A percentile compares a stretch with the other conserved stretches of the same genome.
phyloP scores from a whole-genome alignment of 495 filamentous ascomycete genomes.

The Saxophila tyrrhenica region DNA sequence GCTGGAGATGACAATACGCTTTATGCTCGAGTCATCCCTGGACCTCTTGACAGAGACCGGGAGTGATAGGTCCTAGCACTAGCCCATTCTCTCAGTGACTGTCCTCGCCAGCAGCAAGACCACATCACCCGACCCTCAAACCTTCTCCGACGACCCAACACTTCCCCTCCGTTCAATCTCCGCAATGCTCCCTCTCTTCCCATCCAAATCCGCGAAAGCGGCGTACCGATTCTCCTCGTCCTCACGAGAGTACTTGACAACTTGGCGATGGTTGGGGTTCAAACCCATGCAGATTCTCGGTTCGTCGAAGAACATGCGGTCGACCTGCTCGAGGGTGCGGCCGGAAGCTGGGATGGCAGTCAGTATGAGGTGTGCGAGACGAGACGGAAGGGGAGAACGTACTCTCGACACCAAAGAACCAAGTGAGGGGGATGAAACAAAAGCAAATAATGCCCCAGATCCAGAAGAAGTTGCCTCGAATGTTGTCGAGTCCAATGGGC shows the following conservation, averaged over 20 bases:
- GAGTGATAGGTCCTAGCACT: no score
- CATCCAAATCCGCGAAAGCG: conserved; percentile 1
- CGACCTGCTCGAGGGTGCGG: conserved; percentile 6
- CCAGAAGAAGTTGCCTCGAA: conserved; percentile 13
- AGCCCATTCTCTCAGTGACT: no score
- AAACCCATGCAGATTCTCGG: conserved; percentile 6
- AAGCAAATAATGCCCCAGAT: conserved; percentile 8
- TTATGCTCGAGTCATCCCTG: no score
- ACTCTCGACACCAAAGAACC: conserved; percentile 6
- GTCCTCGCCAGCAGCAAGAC: background rate
- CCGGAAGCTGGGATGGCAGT: background rate
- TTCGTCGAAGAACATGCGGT: conserved; percentile 7
- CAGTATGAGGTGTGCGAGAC: no score
- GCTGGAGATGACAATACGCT: no score
- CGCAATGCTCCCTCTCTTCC: background rate
- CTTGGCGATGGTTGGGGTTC: background rate
- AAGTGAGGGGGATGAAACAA: conserved; percentile 2
- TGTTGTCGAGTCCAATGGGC: conserved; percentile 5
- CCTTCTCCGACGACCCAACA: background rate
- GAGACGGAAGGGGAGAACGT: no score
- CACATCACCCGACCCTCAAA: background rate
- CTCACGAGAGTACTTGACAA: background rate
- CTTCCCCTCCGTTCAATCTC: background rate
- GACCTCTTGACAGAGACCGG: no score
- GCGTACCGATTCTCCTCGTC: conserved; percentile 4